phyloP scores from a whole-genome alignment of 352 stramenopile genomes.

The Pythium coloratum region DNA sequence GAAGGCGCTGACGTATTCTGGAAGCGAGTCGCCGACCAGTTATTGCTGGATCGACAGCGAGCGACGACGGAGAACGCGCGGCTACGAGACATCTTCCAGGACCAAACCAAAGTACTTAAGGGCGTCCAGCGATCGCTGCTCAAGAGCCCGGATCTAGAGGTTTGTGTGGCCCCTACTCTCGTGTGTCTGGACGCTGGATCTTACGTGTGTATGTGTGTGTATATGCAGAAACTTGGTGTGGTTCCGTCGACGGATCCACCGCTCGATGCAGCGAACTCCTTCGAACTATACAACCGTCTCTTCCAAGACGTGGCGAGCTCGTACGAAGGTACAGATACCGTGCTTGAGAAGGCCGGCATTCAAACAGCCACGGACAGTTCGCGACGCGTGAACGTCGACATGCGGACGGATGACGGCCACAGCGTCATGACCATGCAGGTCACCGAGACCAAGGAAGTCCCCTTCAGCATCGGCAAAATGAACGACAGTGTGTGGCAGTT shows the following conservation, averaged over 20 bases:
- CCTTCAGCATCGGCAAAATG: constrained; percentile 34
- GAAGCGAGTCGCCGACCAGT: constrained; percentile 46
- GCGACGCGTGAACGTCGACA: constrained; percentile 51
- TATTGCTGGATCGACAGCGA: constrained; percentile 46
- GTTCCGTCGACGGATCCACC: background rate
- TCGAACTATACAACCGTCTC: constrained; percentile 37
- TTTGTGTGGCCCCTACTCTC: constrained; percentile 2
- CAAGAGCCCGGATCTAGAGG: constrained; percentile 27
- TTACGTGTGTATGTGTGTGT: background rate
- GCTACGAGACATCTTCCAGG: constrained; percentile 44
- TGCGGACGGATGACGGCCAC: constrained; percentile 33
- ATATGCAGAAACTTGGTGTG: constrained; percentile 27
- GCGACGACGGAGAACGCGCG: constrained; percentile 46
- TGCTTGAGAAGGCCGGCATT: constrained; percentile 36
- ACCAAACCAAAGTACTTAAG: constrained; percentile 27
- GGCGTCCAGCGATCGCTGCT: constrained; percentile 22
- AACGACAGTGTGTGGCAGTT: constrained; percentile 38
- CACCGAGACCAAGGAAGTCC: constrained; percentile 36
- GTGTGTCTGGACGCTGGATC: background rate
- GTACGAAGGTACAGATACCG: constrained; percentile 32
- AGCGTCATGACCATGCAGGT: constrained; percentile 50
- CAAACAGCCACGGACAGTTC: constrained; percentile 18
- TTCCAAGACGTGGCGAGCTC: constrained; percentile 39
- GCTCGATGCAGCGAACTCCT: background rate
- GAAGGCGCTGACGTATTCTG: constrained; percentile 37